Evolutionary conservation across 108 stramenopile species (phyloP).

Genomic region (Conticribra weissflogii): DNA sequence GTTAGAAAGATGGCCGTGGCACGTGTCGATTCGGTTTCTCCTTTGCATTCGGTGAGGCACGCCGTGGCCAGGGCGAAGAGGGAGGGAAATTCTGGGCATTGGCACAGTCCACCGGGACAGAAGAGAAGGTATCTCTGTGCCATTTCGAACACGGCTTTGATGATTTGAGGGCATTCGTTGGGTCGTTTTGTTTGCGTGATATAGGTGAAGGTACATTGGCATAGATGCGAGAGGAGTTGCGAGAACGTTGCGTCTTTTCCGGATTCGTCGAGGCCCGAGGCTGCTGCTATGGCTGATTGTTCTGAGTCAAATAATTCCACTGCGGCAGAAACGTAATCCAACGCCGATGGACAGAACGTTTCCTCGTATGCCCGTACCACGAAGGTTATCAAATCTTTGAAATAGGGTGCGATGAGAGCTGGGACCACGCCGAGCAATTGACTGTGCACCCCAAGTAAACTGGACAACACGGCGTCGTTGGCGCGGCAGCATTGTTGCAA

Average conservation of each 20-base stretch:
- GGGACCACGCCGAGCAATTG: constrained; percentile 53
- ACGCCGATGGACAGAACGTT: constrained; percentile 39
- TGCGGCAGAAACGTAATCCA: constrained; percentile 59
- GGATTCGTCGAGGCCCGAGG: constrained; percentile 36
- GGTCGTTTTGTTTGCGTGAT: constrained; percentile 36
- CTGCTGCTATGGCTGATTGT: constrained; percentile 18
- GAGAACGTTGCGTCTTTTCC: constrained; percentile 31
- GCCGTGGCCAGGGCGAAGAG: constrained; percentile 51
- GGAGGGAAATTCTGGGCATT: constrained; percentile 42
- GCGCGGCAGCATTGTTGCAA: constrained; percentile 23
- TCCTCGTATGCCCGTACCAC: constrained; percentile 63
- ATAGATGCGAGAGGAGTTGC: constrained; percentile 54
- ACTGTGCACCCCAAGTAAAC: constrained; percentile 47
- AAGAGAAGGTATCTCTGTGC: constrained; percentile 61
- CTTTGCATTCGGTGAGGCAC: constrained; percentile 55
- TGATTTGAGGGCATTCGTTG: constrained; percentile 40
- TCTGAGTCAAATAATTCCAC: constrained; percentile 62
- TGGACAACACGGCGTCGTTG: constrained; percentile 32
- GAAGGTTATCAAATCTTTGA: constrained; percentile 55
- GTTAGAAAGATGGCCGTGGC: constrained; percentile 54
- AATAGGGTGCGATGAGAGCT: constrained; percentile 49
- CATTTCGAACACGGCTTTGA: constrained; percentile 56
- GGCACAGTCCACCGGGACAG: constrained; percentile 51
- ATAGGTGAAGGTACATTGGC: constrained; percentile 32
- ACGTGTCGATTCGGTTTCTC: constrained; percentile 57